Base-by-base conservation (phyloP, 352 stramenopile species). In the Globisporangium apiculatum region DNA sequence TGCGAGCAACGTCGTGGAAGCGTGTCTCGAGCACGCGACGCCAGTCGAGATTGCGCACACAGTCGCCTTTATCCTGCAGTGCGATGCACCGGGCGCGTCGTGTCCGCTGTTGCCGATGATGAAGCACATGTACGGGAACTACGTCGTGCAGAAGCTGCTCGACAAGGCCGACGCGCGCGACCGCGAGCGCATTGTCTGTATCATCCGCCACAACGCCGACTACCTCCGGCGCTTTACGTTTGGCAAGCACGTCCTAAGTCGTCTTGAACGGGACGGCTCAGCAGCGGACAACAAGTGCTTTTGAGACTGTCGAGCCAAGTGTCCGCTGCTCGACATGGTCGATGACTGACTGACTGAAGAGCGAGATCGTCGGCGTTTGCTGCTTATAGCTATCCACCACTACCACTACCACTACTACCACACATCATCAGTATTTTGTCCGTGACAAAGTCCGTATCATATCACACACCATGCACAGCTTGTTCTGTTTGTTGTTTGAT, bases 111-210 rank as follows among this genome's bases (percentile, higher is more conserved):
- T 97, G 38, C 76, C 91, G 1, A 98, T 98, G 86, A 97, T 98
- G 79, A 96, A 96, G 68, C 92, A 98, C 72, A 96, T 96, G 67
- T 98, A 98, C 64, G 94, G 87, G 48, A 98, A 98, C 72, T 98
- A 98, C 66, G 94, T 98, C 41, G 93, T 98, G 18, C 92, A 98
- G 71, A 98, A 98, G 68, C 78, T 98, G 54, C 86, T 98, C 43
- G 93, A 98, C 59, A 84, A 94, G 24, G 87, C 89, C 3, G 83
- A 97, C 61, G 66, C 83, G 47, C 64, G 70, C 42, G 88, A 98
- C 65, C 83, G 86, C 46, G 74, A 91, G 53, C 80, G 77, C 14
- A 96, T 98, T 67, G 78, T 95, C 63, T 88, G 75, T 67, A 94
- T 96, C 68, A 91, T 98, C 62, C 75, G 79, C 57, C 78, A 93